A percentile compares a stretch with the other conserved stretches of the same genome.
Evolutionary conservation across 148 eudicot genomes (phyloP).

Genomic region (Fagopyrum tataricum): DNA sequence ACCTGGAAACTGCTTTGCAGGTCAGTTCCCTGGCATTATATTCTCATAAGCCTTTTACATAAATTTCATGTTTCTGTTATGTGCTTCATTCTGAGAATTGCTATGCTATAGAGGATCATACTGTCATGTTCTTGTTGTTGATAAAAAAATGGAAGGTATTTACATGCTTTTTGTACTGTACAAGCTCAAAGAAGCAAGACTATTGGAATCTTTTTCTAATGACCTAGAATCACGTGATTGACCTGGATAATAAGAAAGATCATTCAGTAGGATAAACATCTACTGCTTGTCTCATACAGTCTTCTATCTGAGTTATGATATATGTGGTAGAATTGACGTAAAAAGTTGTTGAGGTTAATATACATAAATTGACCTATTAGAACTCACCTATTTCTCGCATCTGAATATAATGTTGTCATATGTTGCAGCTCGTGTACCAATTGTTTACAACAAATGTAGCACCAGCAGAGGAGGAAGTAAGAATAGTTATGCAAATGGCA

Average conservation of each 20-base stretch:
- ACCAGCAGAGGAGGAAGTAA: conserved; percentile 80
- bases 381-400: background rate
- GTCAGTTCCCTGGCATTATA: conserved; percentile 23
- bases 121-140: background rate
- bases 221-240: too few relatives aligned
- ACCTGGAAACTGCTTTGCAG: conserved; percentile 89
- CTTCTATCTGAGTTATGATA: background rate
- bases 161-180: too few relatives aligned
- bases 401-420: background rate
- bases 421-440: conserved; percentile 79
- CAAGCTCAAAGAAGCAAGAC: too few relatives aligned
- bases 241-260: background rate
- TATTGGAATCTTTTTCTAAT: too few relatives aligned
- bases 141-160: background rate
- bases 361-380: background rate
- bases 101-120: background rate
- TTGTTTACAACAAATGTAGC: conserved; percentile 62
- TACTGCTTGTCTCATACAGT: background rate
- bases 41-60: too few relatives aligned
- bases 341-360: too few relatives aligned
- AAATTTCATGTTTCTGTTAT: background rate
- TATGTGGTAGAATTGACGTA: too few relatives aligned
- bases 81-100: background rate
- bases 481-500: conserved; percentile 92
- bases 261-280: background rate